Base-by-base conservation (phyloP, 2,329 filamentous ascomycete species). In the Ilyonectria sp. region DNA sequence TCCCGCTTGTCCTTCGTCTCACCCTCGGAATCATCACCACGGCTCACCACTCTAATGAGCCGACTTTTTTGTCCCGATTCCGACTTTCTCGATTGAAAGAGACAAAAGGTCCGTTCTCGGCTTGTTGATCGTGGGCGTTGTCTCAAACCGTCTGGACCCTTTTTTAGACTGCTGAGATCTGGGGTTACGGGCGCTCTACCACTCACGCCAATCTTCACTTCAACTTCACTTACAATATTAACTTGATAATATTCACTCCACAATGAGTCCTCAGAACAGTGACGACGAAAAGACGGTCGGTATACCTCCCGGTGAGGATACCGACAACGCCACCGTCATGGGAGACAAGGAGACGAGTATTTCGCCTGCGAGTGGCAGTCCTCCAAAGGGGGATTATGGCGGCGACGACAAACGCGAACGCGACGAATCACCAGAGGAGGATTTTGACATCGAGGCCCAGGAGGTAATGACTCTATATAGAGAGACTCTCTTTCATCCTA, bases 381-480 rank as follows among this genome's bases (percentile, higher is more conserved):
- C 43, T 13, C 15, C 50, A 29, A 49, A 66, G 35, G 33, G 47
- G 7, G 52, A 65, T 44, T 55, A 56, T 13, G 17, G 19, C 6
- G 17, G 19, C 6, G 52, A 64, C 53, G 52, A 69, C 35, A 69
- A 73, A 46, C 35, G 61, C 63, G 19, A 63, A 47, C 65, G 62
- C 17, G 58, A 61, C 21, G 67, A 71, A 4, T 62, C 62, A 33
- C 56, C 63, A 5, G 56, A 69, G 17, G 63, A 64, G 31, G 69
- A 74, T 31, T 57, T 73, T 58, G 74, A 75, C 46, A 50, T 74
- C 21, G 74, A 75, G 49, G 74, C 69, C 0, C 74, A 74, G 67
- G 61, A 67, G 56, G 74, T 75, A 62, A 65, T 54, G 17, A 61
- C 10, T 29, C 17, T 23, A 17, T 46, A 8, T 26, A 7, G 33